Base-by-base conservation (phyloP, 1,284 basidiomycete species). In the Macrocystidia cucumis region DNA sequence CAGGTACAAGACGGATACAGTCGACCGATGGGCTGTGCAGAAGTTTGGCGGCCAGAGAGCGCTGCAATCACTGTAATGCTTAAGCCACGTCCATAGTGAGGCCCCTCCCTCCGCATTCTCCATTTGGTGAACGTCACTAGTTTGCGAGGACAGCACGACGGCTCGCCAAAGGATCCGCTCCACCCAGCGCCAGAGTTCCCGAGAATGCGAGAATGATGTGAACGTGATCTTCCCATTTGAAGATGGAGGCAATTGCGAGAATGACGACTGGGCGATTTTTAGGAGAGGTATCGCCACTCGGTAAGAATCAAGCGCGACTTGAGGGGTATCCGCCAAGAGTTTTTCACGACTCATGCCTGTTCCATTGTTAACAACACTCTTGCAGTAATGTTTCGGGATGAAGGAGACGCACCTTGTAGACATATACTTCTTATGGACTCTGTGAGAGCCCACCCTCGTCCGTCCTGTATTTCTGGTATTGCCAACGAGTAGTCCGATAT, bases 101-200 rank as follows among this genome's bases (percentile, higher is more conserved):
- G 26, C 14, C 5, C 9, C 18, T 51, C 50, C 56, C 9, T 52
- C 44, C 21, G 45, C 41, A 9, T 45, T 27, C 21, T 52, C 52
- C 5, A 57, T 51, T 30, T 62, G 60, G 11, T 62, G 53, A 25
- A 68, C 46, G 34, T 67, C 62, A 44, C 52, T 69, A 4, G 59
- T 66, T 14, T 57, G 72, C 1, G 80, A 62, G 18, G 72, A 67
- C 1, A 85, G 55, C 2, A 77, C 59, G 37, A 81, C 67, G 3
- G 73, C 73, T 11, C 85, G 69, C 63, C 81, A 81, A n/a, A 87
- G 57, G 17, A 84, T 60, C 20, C 74, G 65, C 48, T 89, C 85
- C 2, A 69, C 65, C 85, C 85, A 89, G 38, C 83, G 65, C 85
- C 85, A 89, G 5, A 87, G 63, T 44, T 89, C 85, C 16, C 76